A percentile compares a stretch with the other conserved stretches of the same genome.
These are phyloP conservation scores for Seiridium cupressi DNA, from an alignment of 2,329 filamentous ascomycete species.

Conservation along the genomic window DNA sequence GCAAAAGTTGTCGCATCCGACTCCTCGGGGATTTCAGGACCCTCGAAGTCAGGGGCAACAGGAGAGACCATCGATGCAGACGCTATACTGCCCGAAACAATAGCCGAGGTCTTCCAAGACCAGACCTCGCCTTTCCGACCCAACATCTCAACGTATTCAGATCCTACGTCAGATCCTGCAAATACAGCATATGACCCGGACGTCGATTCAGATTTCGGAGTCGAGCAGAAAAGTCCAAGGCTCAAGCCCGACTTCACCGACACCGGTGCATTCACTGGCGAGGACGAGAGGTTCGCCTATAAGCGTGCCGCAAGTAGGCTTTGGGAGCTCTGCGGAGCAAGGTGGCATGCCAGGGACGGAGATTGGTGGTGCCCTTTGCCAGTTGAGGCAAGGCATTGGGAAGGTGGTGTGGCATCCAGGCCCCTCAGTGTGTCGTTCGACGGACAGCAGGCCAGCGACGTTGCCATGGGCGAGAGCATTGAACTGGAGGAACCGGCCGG, in stretches of 20 bases:
- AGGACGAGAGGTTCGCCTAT: slow-evolving; percentile 80
- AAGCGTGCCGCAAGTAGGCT: slow-evolving; percentile 74
- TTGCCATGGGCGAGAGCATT: slow-evolving; percentile 36
- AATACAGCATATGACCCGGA: slow-evolving; percentile 53
- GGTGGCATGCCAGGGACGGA: slow-evolving; percentile 66
- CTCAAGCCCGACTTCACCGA: slow-evolving; percentile 63
- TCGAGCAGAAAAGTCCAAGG: slow-evolving; percentile 26
- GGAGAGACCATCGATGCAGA: slow-evolving; percentile 36
- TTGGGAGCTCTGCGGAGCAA: slow-evolving; percentile 75
- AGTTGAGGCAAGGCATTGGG: slow-evolving; percentile 65
- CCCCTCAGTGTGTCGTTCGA: slow-evolving; percentile 5
- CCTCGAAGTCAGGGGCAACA: slow-evolving; percentile 33
- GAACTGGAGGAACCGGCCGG: slow-evolving; percentile 43
- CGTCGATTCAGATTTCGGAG: slow-evolving; percentile 55
- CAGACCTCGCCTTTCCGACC: slow-evolving; percentile 74
- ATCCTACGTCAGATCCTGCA: slow-evolving; percentile 24
- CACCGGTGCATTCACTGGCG: slow-evolving; percentile 68
- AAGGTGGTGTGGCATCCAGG: slow-evolving; percentile 31
- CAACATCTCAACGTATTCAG: slow-evolving; percentile 67
- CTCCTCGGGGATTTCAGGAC: background rate
- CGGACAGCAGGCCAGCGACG: slow-evolving; percentile 27
- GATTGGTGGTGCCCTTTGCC: slow-evolving; percentile 71
- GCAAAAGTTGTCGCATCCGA: slow-evolving; percentile 26
- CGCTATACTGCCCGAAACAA: slow-evolving; percentile 62
- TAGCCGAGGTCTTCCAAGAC: slow-evolving; percentile 77